Evolutionary conservation across 495 filamentous ascomycete species (phyloP).

Genomic region (Acidomyces sp.): DNA sequence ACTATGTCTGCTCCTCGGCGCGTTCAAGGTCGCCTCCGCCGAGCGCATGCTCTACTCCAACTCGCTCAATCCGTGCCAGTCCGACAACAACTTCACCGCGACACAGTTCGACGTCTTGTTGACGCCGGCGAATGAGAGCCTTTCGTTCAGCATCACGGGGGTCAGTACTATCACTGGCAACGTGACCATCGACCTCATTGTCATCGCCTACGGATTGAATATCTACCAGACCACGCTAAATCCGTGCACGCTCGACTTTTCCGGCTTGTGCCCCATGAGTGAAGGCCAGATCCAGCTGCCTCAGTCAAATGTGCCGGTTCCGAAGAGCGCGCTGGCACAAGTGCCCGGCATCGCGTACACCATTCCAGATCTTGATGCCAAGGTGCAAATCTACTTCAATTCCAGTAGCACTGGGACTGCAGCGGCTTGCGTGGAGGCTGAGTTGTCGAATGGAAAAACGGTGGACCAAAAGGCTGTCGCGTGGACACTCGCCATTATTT

Average conservation of each 20-base stretch:
- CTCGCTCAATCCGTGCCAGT: slow-evolving; percentile 31
- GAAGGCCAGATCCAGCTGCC: slow-evolving; percentile 64
- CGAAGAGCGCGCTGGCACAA: slow-evolving; percentile 38
- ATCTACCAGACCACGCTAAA: slow-evolving; percentile 51
- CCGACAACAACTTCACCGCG: slow-evolving; percentile 69
- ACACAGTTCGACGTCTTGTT: slow-evolving; percentile 73
- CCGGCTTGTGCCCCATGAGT: slow-evolving; percentile 86
- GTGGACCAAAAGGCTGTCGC: slow-evolving; percentile 80
- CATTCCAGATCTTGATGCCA: slow-evolving; percentile 88
- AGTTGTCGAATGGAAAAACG: slow-evolving; percentile 84
- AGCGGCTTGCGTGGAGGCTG: slow-evolving; percentile 79
- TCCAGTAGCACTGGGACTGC: slow-evolving; percentile 39
- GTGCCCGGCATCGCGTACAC: slow-evolving; percentile 77
- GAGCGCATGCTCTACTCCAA: slow-evolving; percentile 27
- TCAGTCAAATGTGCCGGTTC: slow-evolving; percentile 51
- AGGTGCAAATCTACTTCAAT: slow-evolving; percentile 68
- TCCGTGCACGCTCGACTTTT: slow-evolving; percentile 56
- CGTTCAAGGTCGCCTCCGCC: slow-evolving; percentile 17
- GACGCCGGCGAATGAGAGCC: slow-evolving; percentile 57
- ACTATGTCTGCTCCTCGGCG: slow-evolving; percentile 13
- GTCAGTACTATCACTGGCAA: slow-evolving; percentile 75
- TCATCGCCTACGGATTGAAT: slow-evolving; percentile 71
- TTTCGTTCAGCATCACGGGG: slow-evolving; percentile 65
- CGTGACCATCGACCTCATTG: slow-evolving; percentile 62
- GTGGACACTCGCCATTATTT: slow-evolving; percentile 79